These are phyloP conservation scores for Eimeria mitis DNA, from an alignment of 169 alveolate genomes.

Conservation along the genomic window DNA sequence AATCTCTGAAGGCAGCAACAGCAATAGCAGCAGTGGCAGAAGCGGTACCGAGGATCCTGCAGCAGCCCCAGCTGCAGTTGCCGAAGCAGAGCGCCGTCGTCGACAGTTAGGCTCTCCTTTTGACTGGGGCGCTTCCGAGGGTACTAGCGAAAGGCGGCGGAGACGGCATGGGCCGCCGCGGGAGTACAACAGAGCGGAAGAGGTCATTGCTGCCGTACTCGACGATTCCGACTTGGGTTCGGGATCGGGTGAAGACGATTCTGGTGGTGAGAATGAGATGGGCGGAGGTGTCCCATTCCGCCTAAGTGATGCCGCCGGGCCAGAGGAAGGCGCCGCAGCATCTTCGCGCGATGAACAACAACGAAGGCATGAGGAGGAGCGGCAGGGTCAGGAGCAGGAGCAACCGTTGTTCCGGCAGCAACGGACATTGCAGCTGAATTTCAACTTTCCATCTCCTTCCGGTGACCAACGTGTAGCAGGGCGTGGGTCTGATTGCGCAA, in stretches of 20 bases:
- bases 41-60: neutral
- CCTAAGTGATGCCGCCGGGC: slow-evolving; percentile 35
- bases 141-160: slow-evolving; percentile 45
- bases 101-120: slow-evolving; percentile 67
- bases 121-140: slow-evolving; percentile 34
- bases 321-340: neutral
- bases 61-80: slow-evolving; percentile 18
- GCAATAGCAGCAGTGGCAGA: neutral
- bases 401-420: slow-evolving; percentile 26
- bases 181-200: slow-evolving; percentile 54
- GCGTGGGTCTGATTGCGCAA: neutral
- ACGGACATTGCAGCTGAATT: slow-evolving; percentile 61
- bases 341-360: neutral
- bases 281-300: slow-evolving; percentile 46
- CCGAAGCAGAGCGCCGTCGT: neutral
- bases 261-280: slow-evolving; percentile 38
- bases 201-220: slow-evolving; percentile 62
- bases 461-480: neutral
- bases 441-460: slow-evolving; percentile 23
- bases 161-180: slow-evolving; percentile 28
- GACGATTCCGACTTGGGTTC: slow-evolving; percentile 17
- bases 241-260: slow-evolving; percentile 9
- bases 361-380: neutral
- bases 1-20: neutral
- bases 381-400: slow-evolving; percentile 16